These are phyloP conservation scores for Arachnomyces sp. DNA, from an alignment of 2,329 filamentous ascomycete species.

Conservation along the genomic window DNA sequence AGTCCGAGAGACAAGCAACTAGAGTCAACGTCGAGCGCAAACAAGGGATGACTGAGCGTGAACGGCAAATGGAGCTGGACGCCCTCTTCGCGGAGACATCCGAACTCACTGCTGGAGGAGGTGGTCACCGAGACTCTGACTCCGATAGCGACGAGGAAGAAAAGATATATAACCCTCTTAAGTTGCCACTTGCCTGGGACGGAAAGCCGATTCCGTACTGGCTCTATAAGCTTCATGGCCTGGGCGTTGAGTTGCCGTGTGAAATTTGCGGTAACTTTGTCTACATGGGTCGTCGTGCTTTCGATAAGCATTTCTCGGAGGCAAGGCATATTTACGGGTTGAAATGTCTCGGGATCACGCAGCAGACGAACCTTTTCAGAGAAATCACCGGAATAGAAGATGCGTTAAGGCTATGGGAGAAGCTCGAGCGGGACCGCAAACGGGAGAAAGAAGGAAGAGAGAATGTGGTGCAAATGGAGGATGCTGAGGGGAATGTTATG, in stretches of 20 bases:
- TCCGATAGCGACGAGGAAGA: slow-evolving; percentile 74
- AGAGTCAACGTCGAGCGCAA: slow-evolving; percentile 91
- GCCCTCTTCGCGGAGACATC: slow-evolving; percentile 64
- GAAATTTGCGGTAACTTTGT: slow-evolving; percentile 97
- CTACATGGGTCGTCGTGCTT: slow-evolving; percentile 94
- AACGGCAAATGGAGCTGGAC: slow-evolving; percentile 88
- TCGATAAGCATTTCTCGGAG: slow-evolving; percentile 98
- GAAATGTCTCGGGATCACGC: slow-evolving; percentile 84
- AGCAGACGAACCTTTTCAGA: slow-evolving; percentile 77
- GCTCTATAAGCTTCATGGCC: slow-evolving; percentile 92
- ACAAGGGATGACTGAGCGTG: slow-evolving; percentile 94
- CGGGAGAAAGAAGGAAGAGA: slow-evolving; percentile 68
- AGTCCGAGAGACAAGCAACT: slow-evolving; percentile 80
- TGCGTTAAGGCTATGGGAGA: slow-evolving; percentile 82
- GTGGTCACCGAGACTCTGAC: slow-evolving; percentile 45
- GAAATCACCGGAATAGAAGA: slow-evolving; percentile 93
- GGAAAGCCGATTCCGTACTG: slow-evolving; percentile 98
- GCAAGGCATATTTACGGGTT: slow-evolving; percentile 86
- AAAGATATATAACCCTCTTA: slow-evolving; percentile 92
- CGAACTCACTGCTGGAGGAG: slow-evolving; percentile 30
- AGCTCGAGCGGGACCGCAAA: slow-evolving; percentile 80
- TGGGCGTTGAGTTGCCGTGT: slow-evolving; percentile 91
- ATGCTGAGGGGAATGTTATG: slow-evolving; percentile 96
- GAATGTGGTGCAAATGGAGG: slow-evolving; percentile 95
- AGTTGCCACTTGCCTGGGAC: slow-evolving; percentile 93